Evolutionary conservation across 106 monocot species (phyloP).

Genomic region (Hemerocallis citrina): DNA sequence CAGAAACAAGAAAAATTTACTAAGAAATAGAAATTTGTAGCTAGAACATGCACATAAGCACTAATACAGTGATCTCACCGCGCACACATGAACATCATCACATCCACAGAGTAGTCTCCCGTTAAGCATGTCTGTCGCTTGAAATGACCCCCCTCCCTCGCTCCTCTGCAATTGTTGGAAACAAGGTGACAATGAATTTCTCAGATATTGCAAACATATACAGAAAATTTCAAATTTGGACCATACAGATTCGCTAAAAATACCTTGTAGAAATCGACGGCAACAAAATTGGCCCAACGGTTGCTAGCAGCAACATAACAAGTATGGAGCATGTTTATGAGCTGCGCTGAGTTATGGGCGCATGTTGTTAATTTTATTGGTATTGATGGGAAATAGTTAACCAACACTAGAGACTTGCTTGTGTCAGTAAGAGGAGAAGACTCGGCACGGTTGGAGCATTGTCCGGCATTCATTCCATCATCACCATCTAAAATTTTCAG

Average conservation of each 20-base stretch:
- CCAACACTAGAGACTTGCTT: constrained; percentile 47
- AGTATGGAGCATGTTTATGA: constrained; percentile 48
- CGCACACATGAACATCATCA: constrained; percentile 48
- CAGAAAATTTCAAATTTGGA: no score
- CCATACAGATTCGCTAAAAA: no score
- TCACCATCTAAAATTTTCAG: constrained; percentile 43
- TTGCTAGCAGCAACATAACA: constrained; percentile 42
- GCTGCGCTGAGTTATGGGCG: constrained; percentile 43
- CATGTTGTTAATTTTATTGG: constrained; percentile 36
- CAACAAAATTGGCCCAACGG: constrained; percentile 79
- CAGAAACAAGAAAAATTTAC: no score
- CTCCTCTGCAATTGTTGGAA: constrained; percentile 47
- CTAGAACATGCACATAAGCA: neutral
- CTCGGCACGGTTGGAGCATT: constrained; percentile 54
- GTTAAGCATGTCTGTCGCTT: constrained; percentile 69
- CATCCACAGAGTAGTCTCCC: constrained; percentile 68
- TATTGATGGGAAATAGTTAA: constrained; percentile 58
- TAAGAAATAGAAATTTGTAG: neutral
- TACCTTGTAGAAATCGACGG: constrained; percentile 86
- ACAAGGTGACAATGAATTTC: neutral
- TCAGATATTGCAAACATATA: neutral
- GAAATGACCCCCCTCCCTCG: constrained; percentile 52
- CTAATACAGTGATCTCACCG: constrained; percentile 21
- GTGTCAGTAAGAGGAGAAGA: constrained; percentile 54
- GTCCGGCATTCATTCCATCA: constrained; percentile 52